Evolutionary conservation across 2,329 filamentous ascomycete species (phyloP), one percentile per base, ranked within the genome.

Genomic region (Trichoderma guizhouense): DNA sequence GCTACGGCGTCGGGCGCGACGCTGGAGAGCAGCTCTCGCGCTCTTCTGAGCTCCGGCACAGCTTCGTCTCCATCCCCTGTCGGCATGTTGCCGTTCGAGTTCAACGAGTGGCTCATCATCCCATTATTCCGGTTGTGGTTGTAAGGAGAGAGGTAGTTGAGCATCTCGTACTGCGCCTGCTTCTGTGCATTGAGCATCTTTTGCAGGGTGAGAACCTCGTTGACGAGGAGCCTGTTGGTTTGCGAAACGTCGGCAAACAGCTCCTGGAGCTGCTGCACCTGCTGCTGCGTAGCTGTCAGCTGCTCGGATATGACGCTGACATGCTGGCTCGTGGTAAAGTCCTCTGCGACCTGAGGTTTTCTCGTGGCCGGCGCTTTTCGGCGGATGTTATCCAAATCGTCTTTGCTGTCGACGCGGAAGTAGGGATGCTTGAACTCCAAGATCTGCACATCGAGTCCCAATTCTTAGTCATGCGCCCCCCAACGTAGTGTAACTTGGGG

Each of bases 371-470:
- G 96, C 3, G 96, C 95, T 83, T 99, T 99, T 76, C 96, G 89
- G 77, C 94, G 90, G 78, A 99, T 99, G 76, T 98, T 98, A 79
- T 99, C 96, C 62, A 99, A 86, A 60, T 94, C 96, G 79, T 98
- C 94, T 81, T 98, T 98, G 83, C 95, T 97, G 82, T 98, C 95
- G 75, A 93, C 92, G 77, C 94, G 93, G 84, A 99, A 99, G 78
- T 97, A 94, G 14, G 95, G 95, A 79, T 99, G 96, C 80, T 96
- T 97, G 81, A 99, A 99, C 80, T 99, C 96, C 24, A 83, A 79
- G 11, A 82, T 79, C 81, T 83, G 92, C 90, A 26, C 30, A 30
- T 12, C 7, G 26, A 36, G 67, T 4, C 26, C 55, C 55, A n/a
- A 47, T 32, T 30, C 47, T 61, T 62, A 69, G 55, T 32, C 24